Conservation (phyloP, 768 basidiomycete genomes). For the Lentinula sp. region DNA sequence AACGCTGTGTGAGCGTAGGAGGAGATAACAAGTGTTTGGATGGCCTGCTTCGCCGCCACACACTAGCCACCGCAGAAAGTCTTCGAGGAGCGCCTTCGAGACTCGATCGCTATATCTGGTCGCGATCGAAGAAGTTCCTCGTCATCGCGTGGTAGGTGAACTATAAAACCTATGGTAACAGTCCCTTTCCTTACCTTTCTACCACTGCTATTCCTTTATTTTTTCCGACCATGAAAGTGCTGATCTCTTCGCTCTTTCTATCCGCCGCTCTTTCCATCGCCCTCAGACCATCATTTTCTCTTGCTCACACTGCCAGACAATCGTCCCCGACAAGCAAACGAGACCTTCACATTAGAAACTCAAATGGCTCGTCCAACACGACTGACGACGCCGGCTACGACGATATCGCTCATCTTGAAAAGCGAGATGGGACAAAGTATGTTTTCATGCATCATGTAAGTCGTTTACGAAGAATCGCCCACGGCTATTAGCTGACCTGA, state of each 20-base stretch:
- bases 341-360: background rate
- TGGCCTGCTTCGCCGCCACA: no score
- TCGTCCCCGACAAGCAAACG: background rate
- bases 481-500: background rate
- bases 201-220: background rate
- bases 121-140: background rate
- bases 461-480: background rate
- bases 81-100: background rate
- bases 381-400: background rate
- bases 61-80: background rate
- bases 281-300: background rate
- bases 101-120: background rate
- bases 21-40: no score
- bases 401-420: conserved; percentile 19
- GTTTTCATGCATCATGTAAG: conserved; percentile 48
- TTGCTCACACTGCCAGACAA: background rate
- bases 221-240: background rate
- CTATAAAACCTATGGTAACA: background rate
- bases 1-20: no score
- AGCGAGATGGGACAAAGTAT: conserved; percentile 38
- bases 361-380: background rate
- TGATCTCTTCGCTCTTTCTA: background rate
- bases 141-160: background rate
- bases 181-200: background rate
- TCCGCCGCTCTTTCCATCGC: background rate